Evolutionary conservation across 208 protist species (phyloP).

Genomic region (Leishmania turanica): DNA sequence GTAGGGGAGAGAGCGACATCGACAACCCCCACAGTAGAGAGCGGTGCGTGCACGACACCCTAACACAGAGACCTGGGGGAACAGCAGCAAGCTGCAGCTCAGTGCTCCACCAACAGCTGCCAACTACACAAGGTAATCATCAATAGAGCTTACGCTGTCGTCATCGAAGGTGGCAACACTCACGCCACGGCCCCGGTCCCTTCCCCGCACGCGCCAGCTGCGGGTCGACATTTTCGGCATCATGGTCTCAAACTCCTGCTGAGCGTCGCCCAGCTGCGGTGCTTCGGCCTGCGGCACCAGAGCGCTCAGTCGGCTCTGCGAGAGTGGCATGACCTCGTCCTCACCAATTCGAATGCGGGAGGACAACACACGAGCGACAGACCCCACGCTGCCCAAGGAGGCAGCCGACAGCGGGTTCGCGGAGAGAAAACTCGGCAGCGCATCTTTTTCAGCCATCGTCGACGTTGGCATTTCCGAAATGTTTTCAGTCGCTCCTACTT

Average conservation of each 20-base stretch:
- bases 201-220: neutral
- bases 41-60: neutral
- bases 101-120: neutral
- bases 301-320: neutral
- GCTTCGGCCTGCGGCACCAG: neutral
- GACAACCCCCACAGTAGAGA: neutral
- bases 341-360: neutral
- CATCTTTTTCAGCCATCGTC: neutral
- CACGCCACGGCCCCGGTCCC: neutral
- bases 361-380: neutral
- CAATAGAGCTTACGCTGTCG: neutral
- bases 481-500: neutral
- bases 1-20: neutral
- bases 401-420: neutral
- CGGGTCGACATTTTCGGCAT: neutral
- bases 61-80: neutral
- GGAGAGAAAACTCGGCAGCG: neutral
- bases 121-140: neutral
- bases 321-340: neutral
- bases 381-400: neutral
- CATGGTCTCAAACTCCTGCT: neutral
- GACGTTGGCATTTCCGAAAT: neutral
- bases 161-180: neutral
- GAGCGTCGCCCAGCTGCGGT: neutral
- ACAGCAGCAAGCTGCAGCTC: neutral